These are phyloP conservation scores for Monilinia polystroma DNA, from an alignment of 2,329 filamentous ascomycete genomes.

Conservation along the genomic window DNA sequence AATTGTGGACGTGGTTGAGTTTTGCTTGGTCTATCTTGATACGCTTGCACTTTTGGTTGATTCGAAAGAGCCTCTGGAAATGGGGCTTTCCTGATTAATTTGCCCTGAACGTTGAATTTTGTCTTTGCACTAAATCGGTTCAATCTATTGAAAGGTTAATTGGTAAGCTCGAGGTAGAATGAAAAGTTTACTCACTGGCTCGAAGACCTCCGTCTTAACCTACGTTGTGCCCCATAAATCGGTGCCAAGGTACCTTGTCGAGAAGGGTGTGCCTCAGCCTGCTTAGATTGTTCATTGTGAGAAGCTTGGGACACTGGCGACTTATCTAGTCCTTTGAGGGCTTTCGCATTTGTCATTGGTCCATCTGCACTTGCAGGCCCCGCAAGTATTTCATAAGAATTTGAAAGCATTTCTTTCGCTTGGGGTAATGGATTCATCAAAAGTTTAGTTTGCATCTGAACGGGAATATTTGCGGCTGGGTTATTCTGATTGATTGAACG, in stretches of 20 bases:
- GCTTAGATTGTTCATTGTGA: constrained; percentile 1
- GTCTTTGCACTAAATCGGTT: constrained; percentile 1
- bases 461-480: not conserved
- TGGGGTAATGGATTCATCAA: not conserved
- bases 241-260: not conserved
- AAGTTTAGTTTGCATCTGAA: no score
- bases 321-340: not conserved
- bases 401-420: not conserved
- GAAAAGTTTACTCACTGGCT: not conserved
- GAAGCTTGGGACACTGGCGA: not conserved
- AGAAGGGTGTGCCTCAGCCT: not conserved
- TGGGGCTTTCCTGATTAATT: not conserved
- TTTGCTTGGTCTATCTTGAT: not conserved
- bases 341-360: not conserved
- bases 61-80: constrained; percentile 7
- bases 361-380: not conserved
- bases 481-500: not conserved
- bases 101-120: constrained; percentile 3
- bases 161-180: not conserved
- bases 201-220: not conserved
- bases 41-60: not conserved
- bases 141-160: not conserved
- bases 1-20: not conserved
- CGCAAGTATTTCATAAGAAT: not conserved
- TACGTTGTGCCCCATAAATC: not conserved